phyloP scores from a whole-genome alignment of 1,284 basidiomycete species.

The Boletellus sp. region DNA sequence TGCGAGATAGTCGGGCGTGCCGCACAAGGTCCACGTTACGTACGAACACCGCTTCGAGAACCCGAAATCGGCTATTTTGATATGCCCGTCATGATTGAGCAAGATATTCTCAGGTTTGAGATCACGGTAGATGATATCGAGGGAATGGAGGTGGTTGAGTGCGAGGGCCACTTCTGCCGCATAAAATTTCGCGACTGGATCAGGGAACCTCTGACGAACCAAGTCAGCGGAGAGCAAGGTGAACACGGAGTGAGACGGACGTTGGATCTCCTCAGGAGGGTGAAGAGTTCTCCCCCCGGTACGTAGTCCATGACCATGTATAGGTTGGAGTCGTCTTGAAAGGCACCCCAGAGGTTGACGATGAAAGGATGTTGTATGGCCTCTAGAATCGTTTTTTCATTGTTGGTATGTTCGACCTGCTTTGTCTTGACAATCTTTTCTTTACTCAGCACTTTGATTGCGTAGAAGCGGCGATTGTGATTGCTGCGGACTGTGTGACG shows the following conservation, averaged over 20 bases:
- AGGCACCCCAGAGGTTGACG: constrained; percentile 97
- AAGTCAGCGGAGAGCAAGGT: constrained; percentile 8
- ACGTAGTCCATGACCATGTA: constrained; percentile 99
- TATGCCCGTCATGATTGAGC: constrained; percentile 90
- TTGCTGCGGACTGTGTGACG: constrained; percentile 69
- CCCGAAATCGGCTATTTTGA: constrained; percentile 98
- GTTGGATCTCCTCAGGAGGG: constrained; percentile 83
- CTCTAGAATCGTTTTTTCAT: constrained; percentile 88
- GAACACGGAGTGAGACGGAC: constrained; percentile 42
- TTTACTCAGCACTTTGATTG: constrained; percentile 92
- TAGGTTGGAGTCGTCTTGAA: constrained; percentile 89
- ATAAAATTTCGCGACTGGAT: constrained; percentile 98
- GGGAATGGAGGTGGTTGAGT: constrained; percentile 86
- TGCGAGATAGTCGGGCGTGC: constrained; percentile 95
- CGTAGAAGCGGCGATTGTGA: constrained; percentile 91
- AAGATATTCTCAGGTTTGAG: constrained; percentile 98
- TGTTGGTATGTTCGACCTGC: constrained; percentile 97
- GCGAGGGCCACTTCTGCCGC: constrained; percentile 96
- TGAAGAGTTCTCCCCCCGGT: constrained; percentile 95
- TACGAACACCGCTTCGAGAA: constrained; percentile 92
- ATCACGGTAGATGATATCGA: constrained; percentile 96
- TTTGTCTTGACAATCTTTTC: constrained; percentile 94
- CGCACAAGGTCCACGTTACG: constrained; percentile 96
- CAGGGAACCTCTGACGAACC: constrained; percentile 80
- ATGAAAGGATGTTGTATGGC: constrained; percentile 94